Base-by-base conservation (phyloP, 1,139 yeast genomes). In the Blastobotrys proliferans region DNA sequence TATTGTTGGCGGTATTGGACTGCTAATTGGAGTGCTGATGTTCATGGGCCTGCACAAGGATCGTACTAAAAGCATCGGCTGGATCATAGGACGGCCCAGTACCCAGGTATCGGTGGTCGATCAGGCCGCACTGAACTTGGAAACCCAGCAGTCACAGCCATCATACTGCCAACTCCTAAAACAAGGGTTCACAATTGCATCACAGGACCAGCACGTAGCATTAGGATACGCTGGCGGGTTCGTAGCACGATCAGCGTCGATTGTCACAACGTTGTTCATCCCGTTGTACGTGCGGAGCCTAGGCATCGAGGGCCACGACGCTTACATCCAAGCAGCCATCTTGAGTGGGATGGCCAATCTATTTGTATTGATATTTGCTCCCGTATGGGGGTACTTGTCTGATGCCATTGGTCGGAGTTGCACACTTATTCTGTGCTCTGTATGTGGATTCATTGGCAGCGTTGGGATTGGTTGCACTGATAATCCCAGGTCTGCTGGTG, bases 341-440 rank as follows among this genome's bases (percentile, higher is more conserved):
- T 62, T 82, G 21, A 76, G 84, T 0, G 92, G 92, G 2, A 74
- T 81, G 13, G 72, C 79, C 1, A 83, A 81, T 51, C 69, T 80
- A 0, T 69, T 74, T 16, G 75, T 83, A 0, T 63, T 83, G 25
- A 25, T 77, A 0, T 68, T 76, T 29, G 81, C 88, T 0, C 88
- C 88, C 3, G 26, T 78, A 1, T 77, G 81, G 74, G 90, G 88
- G 1, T 57, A 68, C 42, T 54, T 77, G 9, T 69, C 78, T 20
- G 86, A 81, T 57, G 61, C 57, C 31, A 53, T 67, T 40, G 81
- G 82, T n/a, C 60, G 68, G 13, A 51, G 70, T 54, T 53, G 58
- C 30, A 59, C 70, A 3, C 51, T 73, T 37, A 49, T 67, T 1
- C 36, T 63, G 17, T 63, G 75, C 3, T 54, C 70, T 16, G 31